Conservation (phyloP, 1,139 yeast species). For the Blastobotrys illinoisensis region DNA sequence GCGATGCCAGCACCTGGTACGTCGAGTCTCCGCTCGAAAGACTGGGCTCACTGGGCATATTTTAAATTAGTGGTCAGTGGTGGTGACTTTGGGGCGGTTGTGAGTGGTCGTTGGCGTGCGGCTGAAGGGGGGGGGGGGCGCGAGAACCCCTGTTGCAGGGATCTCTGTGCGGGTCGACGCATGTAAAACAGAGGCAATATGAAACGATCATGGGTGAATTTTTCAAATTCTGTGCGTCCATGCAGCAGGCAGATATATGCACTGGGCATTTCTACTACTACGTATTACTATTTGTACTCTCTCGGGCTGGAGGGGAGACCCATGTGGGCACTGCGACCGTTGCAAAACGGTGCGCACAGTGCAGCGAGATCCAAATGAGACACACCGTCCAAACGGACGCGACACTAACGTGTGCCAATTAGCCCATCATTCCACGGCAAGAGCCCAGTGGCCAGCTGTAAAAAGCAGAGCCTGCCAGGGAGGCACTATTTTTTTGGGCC, state of each 20-base stretch:
- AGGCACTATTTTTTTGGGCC: no score
- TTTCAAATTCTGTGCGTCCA: not conserved
- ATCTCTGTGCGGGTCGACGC: not conserved
- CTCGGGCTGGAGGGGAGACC: no score
- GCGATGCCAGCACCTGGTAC: not conserved
- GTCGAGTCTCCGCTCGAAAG: not conserved
- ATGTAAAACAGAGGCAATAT: not conserved
- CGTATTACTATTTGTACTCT: no score
- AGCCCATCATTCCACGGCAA: no score
- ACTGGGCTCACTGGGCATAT: no score
- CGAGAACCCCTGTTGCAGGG: not conserved
- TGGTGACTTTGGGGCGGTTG: no score
- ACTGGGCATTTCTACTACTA: not conserved
- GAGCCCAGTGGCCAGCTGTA: no score
- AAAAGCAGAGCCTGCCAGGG: no score
- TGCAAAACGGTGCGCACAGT: not conserved
- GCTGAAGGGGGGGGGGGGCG: not conserved
- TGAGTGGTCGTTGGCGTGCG: no score
- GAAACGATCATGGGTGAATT: not conserved
- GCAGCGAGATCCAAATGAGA: not conserved
- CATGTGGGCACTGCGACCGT: not conserved
- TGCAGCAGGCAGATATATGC: not conserved
- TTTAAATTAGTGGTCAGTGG: no score
- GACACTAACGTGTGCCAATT: not conserved
- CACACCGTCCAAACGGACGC: not conserved